These are phyloP conservation scores for Paraconiothyrium brasiliense DNA, from an alignment of 2,329 filamentous ascomycete species.

Conservation along the genomic window DNA sequence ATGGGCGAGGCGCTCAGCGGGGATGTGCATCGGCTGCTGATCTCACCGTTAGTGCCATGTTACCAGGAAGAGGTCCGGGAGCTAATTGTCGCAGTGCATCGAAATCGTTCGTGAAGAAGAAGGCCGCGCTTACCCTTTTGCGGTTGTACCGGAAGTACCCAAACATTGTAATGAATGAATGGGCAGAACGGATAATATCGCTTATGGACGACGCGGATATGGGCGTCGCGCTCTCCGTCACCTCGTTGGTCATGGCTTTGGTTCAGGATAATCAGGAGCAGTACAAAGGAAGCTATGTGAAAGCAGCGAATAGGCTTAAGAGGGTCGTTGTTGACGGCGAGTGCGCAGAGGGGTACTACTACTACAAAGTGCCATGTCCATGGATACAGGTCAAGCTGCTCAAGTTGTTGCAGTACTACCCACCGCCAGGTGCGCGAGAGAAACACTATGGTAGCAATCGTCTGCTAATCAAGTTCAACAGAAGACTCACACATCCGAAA, in stretches of 20 bases:
- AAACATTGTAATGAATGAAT: conserved; percentile 92
- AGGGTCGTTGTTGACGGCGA: conserved; percentile 91
- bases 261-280: conserved; percentile 94
- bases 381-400: conserved; percentile 98
- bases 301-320: conserved; percentile 89
- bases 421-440: conserved; percentile 75
- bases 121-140: conserved; percentile 91
- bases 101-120: conserved; percentile 99
- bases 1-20: conserved; percentile 94
- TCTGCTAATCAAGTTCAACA: conserved; percentile 51
- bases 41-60: conserved; percentile 78
- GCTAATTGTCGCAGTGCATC: conserved; percentile 67
- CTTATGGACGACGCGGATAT: conserved; percentile 97
- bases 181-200: conserved; percentile 98
- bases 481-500: conserved; percentile 92
- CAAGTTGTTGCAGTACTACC: conserved; percentile 92
- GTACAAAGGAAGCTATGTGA: conserved; percentile 93
- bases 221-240: conserved; percentile 93
- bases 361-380: conserved; percentile 99
- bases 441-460: not conserved
- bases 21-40: conserved; percentile 92
- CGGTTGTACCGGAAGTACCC: conserved; percentile 94
- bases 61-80: not conserved
- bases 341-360: conserved; percentile 89
- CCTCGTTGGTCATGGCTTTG: conserved; percentile 92